phyloP scores from a whole-genome alignment of 2,329 filamentous ascomycete species.

The Neocucurbitaria cava region DNA sequence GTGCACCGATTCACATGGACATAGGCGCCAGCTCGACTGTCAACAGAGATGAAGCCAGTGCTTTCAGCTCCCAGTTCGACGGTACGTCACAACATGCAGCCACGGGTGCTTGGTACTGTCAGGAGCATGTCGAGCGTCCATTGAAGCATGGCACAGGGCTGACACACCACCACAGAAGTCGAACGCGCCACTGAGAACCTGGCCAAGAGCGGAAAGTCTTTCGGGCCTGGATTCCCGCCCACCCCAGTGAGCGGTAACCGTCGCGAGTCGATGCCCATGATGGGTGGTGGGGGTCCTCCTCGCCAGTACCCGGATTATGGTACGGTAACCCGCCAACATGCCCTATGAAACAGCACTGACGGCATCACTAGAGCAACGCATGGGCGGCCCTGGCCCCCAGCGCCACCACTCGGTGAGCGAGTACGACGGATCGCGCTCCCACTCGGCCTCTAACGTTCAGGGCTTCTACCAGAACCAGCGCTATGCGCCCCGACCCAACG shows the following conservation, averaged over 20 bases:
- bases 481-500: conserved; percentile 84
- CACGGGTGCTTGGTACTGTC: background rate
- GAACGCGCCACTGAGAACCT: conserved; percentile 95
- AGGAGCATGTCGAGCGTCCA: conserved; percentile 4
- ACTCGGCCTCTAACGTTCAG: conserved; percentile 80
- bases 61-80: conserved; percentile 88
- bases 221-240: conserved; percentile 55
- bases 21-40: conserved; percentile 76
- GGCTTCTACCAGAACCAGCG: conserved; percentile 94
- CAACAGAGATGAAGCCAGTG: conserved; percentile 71
- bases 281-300: conserved; percentile 62
- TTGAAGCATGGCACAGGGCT: conserved; percentile 7
- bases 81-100: conserved; percentile 64
- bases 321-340: conserved; percentile 45
- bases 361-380: conserved; percentile 66
- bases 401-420: conserved; percentile 87
- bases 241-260: conserved; percentile 61
- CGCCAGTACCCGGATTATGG: conserved; percentile 66
- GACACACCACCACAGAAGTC: conserved; percentile 70
- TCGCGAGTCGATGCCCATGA: conserved; percentile 79
- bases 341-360: conserved; percentile 12
- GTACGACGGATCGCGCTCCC: conserved; percentile 77
- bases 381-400: conserved; percentile 66
- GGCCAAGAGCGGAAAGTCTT: conserved; percentile 95
- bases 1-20: conserved; percentile 40